Percentiles rank a stretch among this genome's conserved stretches.
phyloP scores from a whole-genome alignment of 2,329 filamentous ascomycete species.

The Albifimbria verrucaria region DNA sequence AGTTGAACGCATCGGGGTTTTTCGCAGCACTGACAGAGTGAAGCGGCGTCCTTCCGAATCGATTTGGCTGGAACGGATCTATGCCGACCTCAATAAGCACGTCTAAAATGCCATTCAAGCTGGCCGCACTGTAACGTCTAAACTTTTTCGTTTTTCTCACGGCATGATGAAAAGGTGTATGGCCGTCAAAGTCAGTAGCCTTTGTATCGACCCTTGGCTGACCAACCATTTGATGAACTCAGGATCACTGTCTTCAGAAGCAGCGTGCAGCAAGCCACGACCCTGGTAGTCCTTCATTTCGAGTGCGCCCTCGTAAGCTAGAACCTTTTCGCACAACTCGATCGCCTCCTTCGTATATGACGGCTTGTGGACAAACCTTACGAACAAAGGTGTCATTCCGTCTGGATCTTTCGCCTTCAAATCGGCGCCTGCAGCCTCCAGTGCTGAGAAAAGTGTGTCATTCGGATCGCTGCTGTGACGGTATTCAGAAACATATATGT shows the following conservation, averaged over 20 bases:
- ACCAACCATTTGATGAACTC: neutral
- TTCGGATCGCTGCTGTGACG: neutral
- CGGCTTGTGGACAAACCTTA: neutral
- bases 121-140: no score
- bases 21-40: neutral
- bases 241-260: neutral
- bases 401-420: neutral
- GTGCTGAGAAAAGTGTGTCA: neutral
- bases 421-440: no score
- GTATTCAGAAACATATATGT: neutral
- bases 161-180: no score
- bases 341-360: neutral
- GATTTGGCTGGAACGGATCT: neutral
- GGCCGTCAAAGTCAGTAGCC: constrained; percentile 1
- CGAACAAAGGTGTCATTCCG: constrained; percentile 1
- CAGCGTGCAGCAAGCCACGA: neutral
- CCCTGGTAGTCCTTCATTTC: neutral
- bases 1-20: neutral
- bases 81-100: constrained; percentile 1
- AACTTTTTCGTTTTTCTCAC: no score
- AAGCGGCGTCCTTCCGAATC: neutral
- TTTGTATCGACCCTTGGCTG: neutral
- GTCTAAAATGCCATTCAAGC: no score
- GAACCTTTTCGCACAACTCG: no score
- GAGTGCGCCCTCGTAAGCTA: no score